Evolutionary conservation across 2,329 filamentous ascomycete genomes (phyloP).

Genomic region (Hypoxylon sp.): DNA sequence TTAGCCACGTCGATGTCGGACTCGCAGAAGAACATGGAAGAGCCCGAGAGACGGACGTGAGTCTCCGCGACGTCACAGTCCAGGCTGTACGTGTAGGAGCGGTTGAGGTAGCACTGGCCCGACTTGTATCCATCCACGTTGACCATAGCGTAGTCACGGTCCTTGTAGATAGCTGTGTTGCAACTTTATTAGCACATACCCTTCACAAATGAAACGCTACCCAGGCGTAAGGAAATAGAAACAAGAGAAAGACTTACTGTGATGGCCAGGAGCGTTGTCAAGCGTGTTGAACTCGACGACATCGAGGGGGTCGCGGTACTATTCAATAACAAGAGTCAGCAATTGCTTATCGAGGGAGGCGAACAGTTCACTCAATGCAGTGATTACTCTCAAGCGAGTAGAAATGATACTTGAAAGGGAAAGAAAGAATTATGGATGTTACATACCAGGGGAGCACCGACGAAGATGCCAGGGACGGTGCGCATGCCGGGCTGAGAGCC

Average conservation of each 20-base stretch:
- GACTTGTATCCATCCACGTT: conserved; percentile 8
- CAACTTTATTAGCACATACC: background rate
- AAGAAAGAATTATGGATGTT: too few relatives aligned
- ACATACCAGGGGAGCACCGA: conserved; percentile 24
- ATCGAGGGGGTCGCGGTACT: conserved; percentile 25
- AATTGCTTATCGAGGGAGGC: too few relatives aligned
- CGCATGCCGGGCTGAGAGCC: conserved; percentile 22
- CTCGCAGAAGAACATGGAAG: conserved; percentile 23
- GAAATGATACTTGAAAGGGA: too few relatives aligned
- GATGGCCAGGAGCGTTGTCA: conserved; percentile 19
- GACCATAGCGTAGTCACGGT: conserved; percentile 27
- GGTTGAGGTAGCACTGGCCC: conserved; percentile 25
- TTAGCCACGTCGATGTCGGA: conserved; percentile 1
- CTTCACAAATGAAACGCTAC: background rate
- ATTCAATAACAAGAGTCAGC: too few relatives aligned
- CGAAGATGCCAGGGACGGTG: conserved; percentile 22
- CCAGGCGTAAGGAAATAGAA: background rate
- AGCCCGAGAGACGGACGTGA: background rate
- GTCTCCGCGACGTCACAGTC: background rate
- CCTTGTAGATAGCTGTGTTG: conserved; percentile 27
- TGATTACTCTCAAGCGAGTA: too few relatives aligned
- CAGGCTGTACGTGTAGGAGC: background rate
- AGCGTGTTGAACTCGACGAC: conserved; percentile 34
- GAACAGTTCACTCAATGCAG: too few relatives aligned
- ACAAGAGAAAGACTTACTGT: conserved; percentile 21